Percentiles rank a stretch among this genome's conserved stretches.
Evolutionary conservation across 2,329 filamentous ascomycete genomes (phyloP).

Genomic region (Fusarium continuum): DNA sequence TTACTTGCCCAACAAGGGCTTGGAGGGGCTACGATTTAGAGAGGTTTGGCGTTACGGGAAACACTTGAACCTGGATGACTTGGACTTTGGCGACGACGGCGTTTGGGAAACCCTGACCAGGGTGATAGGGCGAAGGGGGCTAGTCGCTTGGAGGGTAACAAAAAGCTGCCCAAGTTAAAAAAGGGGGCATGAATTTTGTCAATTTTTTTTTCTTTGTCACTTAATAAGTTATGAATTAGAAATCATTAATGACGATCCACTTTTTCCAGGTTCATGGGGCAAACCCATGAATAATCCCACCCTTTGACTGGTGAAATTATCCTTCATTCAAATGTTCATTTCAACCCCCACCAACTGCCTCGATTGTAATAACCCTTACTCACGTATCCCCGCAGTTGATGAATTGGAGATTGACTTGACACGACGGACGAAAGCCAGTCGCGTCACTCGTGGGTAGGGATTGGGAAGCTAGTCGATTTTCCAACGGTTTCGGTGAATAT

Average conservation of each 20-base stretch:
- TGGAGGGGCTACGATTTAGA: slow-evolving; percentile 69
- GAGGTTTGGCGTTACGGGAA: slow-evolving; percentile 74
- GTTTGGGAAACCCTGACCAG: slow-evolving; percentile 75
- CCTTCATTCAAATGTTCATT: slow-evolving; percentile 7
- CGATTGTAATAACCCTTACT: slow-evolving; percentile 7
- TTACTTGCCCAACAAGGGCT: slow-evolving; percentile 66
- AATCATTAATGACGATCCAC: slow-evolving; percentile 32
- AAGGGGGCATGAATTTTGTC: slow-evolving; percentile 1
- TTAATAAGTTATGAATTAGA: slow-evolving; percentile 35
- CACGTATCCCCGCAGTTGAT: slow-evolving; percentile 12
- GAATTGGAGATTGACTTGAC: slow-evolving; percentile 5
- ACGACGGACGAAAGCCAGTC: slow-evolving; percentile 5
- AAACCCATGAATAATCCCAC: slow-evolving; percentile 16
- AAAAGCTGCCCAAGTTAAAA: slow-evolving; percentile 61
- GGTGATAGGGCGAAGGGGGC: slow-evolving; percentile 70
- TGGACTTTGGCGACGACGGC: slow-evolving; percentile 81
- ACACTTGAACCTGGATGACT: slow-evolving; percentile 81
- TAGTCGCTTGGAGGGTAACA: slow-evolving; percentile 71
- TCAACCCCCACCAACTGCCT: slow-evolving; percentile 8
- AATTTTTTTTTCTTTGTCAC: slow-evolving; percentile 1
- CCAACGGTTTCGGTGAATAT: background rate
- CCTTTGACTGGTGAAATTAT: slow-evolving; percentile 1
- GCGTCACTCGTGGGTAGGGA: slow-evolving; percentile 17
- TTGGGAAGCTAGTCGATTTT: background rate
- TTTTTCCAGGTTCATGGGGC: slow-evolving; percentile 12